Base-by-base conservation (phyloP, 139 green algal species). In the Chlamydomonas schloesseri region DNA sequence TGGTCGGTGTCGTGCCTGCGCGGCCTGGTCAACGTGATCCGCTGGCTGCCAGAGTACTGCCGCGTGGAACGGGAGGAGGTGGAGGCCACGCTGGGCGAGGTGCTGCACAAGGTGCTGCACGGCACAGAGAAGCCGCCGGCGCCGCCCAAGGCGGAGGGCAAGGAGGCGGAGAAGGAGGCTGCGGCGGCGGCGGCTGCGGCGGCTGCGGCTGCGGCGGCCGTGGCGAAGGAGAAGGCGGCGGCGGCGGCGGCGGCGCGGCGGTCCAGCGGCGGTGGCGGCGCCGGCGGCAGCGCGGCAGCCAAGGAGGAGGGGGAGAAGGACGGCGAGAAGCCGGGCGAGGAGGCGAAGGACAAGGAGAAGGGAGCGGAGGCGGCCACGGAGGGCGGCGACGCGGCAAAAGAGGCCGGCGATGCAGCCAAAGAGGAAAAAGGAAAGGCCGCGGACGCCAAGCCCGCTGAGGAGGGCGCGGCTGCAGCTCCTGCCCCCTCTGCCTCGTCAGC, bases 11-110 rank as follows among this genome's bases (percentile, higher is more conserved):
- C 90, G 34, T 73, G 92, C 17, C 62, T 97, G 57, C 91, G 88
- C 33, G 94, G 90, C 14, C 82, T 98, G 46, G 74, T 98, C 73
- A 87, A 91, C 33, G 95, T 98, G 60, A 81, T 99, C 65, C 89
- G 90, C 8, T 70, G 55, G 26, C 82, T 99, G 58, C 97, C 96
- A 0, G 90, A 93, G 31, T 93, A 98, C 78, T 91, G 93, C 11
- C 86, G 76, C 8, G 64, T 80, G 29, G 88, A 98, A 82, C 87
- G 87, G 20, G 87, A 94, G 70, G 83, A 93, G 71, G 81, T 95
- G 34, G 77, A 89, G 33, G 65, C 88, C n/a, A 91, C 89, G 18
- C 69, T 95, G 20, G 36, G 17, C 9, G 64, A 73, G 50, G 64
- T 96, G 33, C 58, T 95, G 17, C 28, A 42, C 78, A 92, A 93